Conservation (phyloP, 495 filamentous ascomycete species). For the Tuber magnatum region DNA sequence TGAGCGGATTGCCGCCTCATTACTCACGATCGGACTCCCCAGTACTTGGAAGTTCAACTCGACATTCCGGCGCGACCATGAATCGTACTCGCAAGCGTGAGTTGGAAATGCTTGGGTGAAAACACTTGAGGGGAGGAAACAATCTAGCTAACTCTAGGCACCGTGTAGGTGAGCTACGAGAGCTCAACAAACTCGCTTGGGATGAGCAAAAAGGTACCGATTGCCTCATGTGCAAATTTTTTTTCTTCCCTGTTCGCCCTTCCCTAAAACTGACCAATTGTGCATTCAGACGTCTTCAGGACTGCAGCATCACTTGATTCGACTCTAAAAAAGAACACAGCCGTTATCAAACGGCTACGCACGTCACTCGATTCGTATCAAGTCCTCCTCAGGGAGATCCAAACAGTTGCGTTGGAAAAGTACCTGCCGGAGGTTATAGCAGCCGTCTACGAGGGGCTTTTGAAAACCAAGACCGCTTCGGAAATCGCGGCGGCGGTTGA, state of each 20-base stretch:
- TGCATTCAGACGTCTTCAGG: slow-evolving; percentile 65
- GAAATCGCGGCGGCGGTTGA: slow-evolving; percentile 90
- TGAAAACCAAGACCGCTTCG: slow-evolving; percentile 77
- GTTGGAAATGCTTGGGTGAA: slow-evolving; percentile 11
- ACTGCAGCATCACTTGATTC: slow-evolving; percentile 81
- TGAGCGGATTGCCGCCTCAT: not conserved
- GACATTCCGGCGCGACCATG: slow-evolving; percentile 12
- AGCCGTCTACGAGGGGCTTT: slow-evolving; percentile 93
- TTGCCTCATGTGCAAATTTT: slow-evolving; percentile 7
- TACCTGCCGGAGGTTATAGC: slow-evolving; percentile 97
- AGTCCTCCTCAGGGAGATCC: slow-evolving; percentile 85
- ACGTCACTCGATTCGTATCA: slow-evolving; percentile 73
- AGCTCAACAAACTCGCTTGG: slow-evolving; percentile 81
- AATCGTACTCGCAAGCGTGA: slow-evolving; percentile 39
- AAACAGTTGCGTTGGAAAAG: slow-evolving; percentile 86
- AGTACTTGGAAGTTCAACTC: slow-evolving; percentile 1
- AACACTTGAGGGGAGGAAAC: slow-evolving; percentile 18
- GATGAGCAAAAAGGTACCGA: slow-evolving; percentile 69
- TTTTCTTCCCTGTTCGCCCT: not conserved
- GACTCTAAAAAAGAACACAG: slow-evolving; percentile 96
- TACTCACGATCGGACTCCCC: not conserved
- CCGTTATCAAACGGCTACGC: slow-evolving; percentile 93
- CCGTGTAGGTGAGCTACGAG: slow-evolving; percentile 71
- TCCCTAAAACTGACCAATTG: slow-evolving; percentile 28
- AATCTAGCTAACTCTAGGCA: slow-evolving; percentile 20